Evolutionary conservation across 306 rosid genomes (phyloP).

Genomic region (Acacia acuminata): DNA sequence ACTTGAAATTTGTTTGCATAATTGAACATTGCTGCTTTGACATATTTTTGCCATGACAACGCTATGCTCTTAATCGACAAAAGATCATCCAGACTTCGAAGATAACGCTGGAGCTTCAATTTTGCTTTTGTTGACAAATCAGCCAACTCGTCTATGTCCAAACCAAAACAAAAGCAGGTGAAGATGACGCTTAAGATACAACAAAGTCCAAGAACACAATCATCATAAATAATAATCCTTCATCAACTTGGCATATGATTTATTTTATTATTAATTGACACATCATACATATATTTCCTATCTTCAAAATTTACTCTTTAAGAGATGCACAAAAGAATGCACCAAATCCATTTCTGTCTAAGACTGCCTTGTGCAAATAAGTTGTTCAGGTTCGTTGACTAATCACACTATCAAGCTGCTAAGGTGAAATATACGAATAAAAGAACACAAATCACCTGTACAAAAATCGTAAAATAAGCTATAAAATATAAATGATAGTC

Average conservation of each 20-base stretch:
- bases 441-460: background rate
- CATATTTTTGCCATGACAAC: constrained; percentile 46
- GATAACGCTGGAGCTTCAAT: constrained; percentile 21
- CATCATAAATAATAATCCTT: background rate
- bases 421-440: background rate
- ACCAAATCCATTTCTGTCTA: background rate
- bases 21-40: constrained; percentile 43
- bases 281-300: background rate
- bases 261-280: too few species aligned
- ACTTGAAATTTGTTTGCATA: constrained; percentile 47
- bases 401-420: background rate
- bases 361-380: background rate
- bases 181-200: background rate
- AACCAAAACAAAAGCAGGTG: background rate
- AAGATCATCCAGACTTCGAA: constrained; percentile 24
- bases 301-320: background rate
- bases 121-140: constrained; percentile 34
- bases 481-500: constrained; percentile 1
- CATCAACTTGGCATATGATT: constrained; percentile 1
- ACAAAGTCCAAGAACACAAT: background rate
- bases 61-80: constrained; percentile 45
- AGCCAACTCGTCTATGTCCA: constrained; percentile 22
- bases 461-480: background rate
- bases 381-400: background rate
- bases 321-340: background rate